These are phyloP conservation scores for Balansia obtecta DNA, from an alignment of 2,329 filamentous ascomycete genomes.

Conservation along the genomic window DNA sequence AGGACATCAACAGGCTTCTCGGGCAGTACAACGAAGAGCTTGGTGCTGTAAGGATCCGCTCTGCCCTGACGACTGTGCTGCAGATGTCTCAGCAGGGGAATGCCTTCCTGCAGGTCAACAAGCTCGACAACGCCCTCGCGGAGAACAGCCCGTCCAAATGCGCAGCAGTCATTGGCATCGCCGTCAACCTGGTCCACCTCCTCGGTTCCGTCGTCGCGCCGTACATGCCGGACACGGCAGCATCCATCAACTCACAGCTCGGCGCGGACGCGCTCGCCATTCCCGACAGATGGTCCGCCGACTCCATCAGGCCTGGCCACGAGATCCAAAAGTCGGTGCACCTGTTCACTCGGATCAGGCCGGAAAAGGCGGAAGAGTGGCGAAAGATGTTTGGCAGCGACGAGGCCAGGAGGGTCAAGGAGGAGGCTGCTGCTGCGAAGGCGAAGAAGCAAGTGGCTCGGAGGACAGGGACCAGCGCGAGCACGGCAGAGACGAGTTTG, in stretches of 20 bases:
- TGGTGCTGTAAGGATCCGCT: conserved; percentile 3
- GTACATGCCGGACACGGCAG: conserved; percentile 60
- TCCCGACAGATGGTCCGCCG: conserved; percentile 45
- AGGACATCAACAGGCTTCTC: conserved; percentile 4
- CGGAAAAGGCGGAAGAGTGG: conserved; percentile 67
- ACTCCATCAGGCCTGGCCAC: conserved; percentile 52
- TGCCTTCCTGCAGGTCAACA: conserved; percentile 32
- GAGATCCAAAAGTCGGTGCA: conserved; percentile 62
- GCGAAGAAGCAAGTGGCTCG: neutral
- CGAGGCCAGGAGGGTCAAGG: conserved; percentile 51
- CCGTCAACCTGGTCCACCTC: conserved; percentile 63
- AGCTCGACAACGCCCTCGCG: conserved; percentile 30
- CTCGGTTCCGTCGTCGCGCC: conserved; percentile 62
- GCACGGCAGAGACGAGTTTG: too few species aligned
- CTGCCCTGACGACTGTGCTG: conserved; percentile 1
- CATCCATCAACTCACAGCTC: conserved; percentile 60
- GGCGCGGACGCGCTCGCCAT: conserved; percentile 41
- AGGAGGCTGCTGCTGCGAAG: conserved; percentile 14
- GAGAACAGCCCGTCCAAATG: conserved; percentile 31
- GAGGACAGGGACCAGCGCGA: neutral
- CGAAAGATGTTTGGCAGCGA: conserved; percentile 50
- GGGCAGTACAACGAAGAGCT: conserved; percentile 6
- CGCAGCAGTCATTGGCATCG: conserved; percentile 46
- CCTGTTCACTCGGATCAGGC: conserved; percentile 61
- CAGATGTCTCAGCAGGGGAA: conserved; percentile 31